These are phyloP conservation scores for Fusarium vanettenii DNA, from an alignment of 2,329 filamentous ascomycete species.

Conservation along the genomic window DNA sequence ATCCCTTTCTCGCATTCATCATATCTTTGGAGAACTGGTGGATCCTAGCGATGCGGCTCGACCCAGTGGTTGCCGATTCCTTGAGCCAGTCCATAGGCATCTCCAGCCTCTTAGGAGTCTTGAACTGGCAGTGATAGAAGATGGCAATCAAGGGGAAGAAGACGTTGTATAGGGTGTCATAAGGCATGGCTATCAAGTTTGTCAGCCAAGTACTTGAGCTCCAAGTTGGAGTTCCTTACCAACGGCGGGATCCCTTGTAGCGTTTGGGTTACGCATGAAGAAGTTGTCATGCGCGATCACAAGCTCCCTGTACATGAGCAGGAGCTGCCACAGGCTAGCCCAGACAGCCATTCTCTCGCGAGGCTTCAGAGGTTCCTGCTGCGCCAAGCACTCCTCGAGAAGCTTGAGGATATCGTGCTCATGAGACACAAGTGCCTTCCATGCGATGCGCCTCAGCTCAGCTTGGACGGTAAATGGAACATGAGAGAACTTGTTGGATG, in stretches of 20 bases:
- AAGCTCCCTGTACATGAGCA: constrained; percentile 61
- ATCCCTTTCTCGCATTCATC: constrained; percentile 48
- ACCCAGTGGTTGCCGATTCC: constrained; percentile 37
- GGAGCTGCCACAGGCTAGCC: constrained; percentile 62
- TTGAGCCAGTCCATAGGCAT: constrained; percentile 54
- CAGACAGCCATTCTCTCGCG: constrained; percentile 59
- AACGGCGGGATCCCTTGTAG: constrained; percentile 37
- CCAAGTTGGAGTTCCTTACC: constrained; percentile 29
- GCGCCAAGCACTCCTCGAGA: constrained; percentile 53
- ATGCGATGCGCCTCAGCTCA: constrained; percentile 54
- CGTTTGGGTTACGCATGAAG: constrained; percentile 39
- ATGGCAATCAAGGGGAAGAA: constrained; percentile 54
- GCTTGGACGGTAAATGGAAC: constrained; percentile 56
- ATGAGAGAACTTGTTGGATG: constrained; percentile 50
- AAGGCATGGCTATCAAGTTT: constrained; percentile 30
- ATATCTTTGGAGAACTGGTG: constrained; percentile 46
- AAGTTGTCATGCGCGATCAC: constrained; percentile 46
- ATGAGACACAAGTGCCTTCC: constrained; percentile 49
- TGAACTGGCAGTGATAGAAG: constrained; percentile 56
- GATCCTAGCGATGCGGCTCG: constrained; percentile 45
- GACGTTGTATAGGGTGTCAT: constrained; percentile 46
- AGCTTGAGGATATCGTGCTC: constrained; percentile 55
- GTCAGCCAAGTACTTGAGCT: constrained; percentile 18
- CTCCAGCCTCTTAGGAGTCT: constrained; percentile 55
- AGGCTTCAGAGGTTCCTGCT: constrained; percentile 52